Base-by-base conservation (phyloP, 495 filamentous ascomycete genomes). In the Penicillium malachiteum region DNA sequence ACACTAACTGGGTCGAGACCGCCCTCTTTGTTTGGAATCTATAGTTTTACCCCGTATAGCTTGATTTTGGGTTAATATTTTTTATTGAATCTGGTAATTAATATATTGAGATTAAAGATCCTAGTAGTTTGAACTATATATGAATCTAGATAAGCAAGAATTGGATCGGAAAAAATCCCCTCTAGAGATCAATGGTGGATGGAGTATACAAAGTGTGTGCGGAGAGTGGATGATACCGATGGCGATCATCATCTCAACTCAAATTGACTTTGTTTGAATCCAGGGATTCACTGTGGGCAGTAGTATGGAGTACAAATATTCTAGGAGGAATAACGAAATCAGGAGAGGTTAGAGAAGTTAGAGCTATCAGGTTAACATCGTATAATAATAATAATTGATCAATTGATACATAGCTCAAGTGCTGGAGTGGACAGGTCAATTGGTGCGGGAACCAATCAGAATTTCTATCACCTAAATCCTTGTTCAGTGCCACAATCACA, bases 211-310 rank as follows among this genome's bases (percentile, higher is more conserved):
- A 14, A 32, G 37, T 14, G 21, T 26, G 40, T 55, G 50, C 52
- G 41, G 45, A 65, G 50, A 65, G 50, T 65, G 59, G 55, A 65
- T 65, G 62, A 65, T 65, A 50, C 48, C 34, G 31, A 54, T 41
- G 58, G 50, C 40, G 65, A 63, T 67, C 62, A 67, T 67, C 56
- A 64, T 50, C 54, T 58, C 32, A 37, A 37, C 21, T 26, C 4
- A 51, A 57, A 52, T 45, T 51, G 37, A 39, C 43, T 53, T 54
- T 55, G 31, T 9, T n/a, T 7, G 18, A 31, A 53, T 55, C 59
- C 59, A 60, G 35, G 59, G 54, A 50, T 63, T 45, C 12, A 21
- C 16, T 9, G 18, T 26, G 7, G 26, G 12, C 39, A 34, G 12
- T 5, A 37, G 34, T 30, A 13, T 8, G 14, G 8, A 9, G 0